These are phyloP conservation scores for Fusarium denticulatum DNA, from an alignment of 2,329 filamentous ascomycete genomes.

Conservation along the genomic window DNA sequence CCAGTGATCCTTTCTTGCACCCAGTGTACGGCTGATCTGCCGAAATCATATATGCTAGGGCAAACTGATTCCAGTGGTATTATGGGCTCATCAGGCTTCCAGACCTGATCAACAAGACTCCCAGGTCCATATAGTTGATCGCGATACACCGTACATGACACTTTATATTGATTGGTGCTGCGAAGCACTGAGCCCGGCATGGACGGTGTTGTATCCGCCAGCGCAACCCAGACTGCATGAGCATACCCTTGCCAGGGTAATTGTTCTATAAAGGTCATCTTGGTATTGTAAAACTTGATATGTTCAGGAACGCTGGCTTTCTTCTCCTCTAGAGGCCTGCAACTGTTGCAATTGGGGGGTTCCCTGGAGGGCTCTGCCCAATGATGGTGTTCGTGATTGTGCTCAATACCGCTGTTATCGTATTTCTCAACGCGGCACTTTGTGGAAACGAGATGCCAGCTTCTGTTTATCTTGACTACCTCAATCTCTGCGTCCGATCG, in stretches of 20 bases:
- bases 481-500: neutral
- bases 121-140: neutral
- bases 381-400: neutral
- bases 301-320: neutral
- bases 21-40: neutral
- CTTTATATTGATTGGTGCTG: neutral
- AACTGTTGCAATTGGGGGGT: neutral
- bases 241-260: neutral
- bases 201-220: neutral
- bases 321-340: neutral
- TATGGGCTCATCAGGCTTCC: neutral
- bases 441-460: constrained; percentile 5
- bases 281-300: neutral
- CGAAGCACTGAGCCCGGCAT: neutral
- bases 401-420: neutral
- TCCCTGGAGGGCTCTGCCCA: neutral
- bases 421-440: neutral
- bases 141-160: neutral
- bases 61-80: neutral
- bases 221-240: neutral
- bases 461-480: neutral
- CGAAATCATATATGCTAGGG: neutral
- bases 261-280: neutral
- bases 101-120: neutral
- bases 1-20: neutral